Evolutionary conservation across 2,329 filamentous ascomycete species (phyloP).

Genomic region (Diplocarpon rosae): DNA sequence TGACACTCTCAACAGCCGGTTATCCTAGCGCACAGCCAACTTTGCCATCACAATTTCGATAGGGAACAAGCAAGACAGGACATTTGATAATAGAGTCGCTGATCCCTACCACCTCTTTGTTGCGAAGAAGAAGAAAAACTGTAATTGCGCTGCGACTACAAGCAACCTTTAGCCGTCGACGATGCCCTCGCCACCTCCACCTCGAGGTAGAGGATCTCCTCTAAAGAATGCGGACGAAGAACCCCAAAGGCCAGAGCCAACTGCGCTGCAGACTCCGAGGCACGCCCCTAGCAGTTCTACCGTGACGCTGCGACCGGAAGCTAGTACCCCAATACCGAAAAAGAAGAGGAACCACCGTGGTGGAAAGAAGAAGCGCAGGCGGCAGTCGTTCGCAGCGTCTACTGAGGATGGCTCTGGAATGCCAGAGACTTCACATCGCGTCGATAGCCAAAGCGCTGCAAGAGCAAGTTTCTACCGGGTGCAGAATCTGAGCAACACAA

Average conservation of each 20-base stretch:
- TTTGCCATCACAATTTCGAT: too few species aligned
- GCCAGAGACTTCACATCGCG: constrained; percentile 30
- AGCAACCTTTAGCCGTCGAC: neutral
- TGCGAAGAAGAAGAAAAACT: neutral
- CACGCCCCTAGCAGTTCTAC: constrained; percentile 8
- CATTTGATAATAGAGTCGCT: too few species aligned
- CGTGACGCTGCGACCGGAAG: constrained; percentile 15
- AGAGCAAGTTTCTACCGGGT: constrained; percentile 38
- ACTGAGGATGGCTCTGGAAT: constrained; percentile 36
- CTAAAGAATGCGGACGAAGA: constrained; percentile 4
- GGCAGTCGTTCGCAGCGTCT: constrained; percentile 67
- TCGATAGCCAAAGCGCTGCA: constrained; percentile 18
- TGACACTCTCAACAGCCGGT: too few species aligned
- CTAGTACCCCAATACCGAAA: constrained; percentile 13
- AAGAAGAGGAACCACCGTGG: constrained; percentile 68
- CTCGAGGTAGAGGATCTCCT: constrained; percentile 12
- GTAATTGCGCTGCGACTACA: neutral
- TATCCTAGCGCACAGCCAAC: too few species aligned
- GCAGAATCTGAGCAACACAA: constrained; percentile 65
- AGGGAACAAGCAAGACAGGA: too few species aligned
- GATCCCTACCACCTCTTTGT: neutral
- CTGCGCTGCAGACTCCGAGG: constrained; percentile 16
- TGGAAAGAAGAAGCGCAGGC: constrained; percentile 63
- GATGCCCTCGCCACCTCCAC: constrained; percentile 17
- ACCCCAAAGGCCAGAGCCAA: constrained; percentile 19